Percentiles rank a stretch among this genome's conserved stretches.
These are phyloP conservation scores for Metschnikowia arizonensis DNA, from an alignment of 805 yeast species.

Conservation along the genomic window DNA sequence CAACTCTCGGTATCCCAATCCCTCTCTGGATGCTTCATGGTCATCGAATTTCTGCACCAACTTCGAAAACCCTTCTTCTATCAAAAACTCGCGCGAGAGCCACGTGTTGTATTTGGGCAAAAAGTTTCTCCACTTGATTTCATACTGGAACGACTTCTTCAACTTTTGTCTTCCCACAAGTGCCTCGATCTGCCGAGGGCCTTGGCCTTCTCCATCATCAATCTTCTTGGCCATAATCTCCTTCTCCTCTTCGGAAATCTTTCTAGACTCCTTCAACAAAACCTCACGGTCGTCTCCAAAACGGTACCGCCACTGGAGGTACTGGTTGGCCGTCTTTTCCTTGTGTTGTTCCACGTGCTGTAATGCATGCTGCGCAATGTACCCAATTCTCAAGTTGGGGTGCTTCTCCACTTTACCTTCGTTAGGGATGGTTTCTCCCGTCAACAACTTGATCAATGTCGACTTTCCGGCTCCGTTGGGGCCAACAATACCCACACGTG, in stretches of 20 bases:
- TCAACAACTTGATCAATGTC: constrained; percentile 85
- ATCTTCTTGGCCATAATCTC: constrained; percentile 73
- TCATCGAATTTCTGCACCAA: constrained; percentile 44
- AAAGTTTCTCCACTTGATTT: constrained; percentile 89
- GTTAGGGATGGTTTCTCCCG: constrained; percentile 86
- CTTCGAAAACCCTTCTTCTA: constrained; percentile 50
- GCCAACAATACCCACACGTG: constrained; percentile 94
- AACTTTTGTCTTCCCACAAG: constrained; percentile 95
- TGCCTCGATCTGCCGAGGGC: constrained; percentile 86
- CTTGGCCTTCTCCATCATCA: constrained; percentile 82
- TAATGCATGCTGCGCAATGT: constrained; percentile 97
- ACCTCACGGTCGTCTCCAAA: constrained; percentile 99
- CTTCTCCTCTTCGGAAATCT: constrained; percentile 70
- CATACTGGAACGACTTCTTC: constrained; percentile 96
- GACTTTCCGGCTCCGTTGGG: constrained; percentile 99
- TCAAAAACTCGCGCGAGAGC: constrained; percentile 78
- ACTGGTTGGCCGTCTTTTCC: constrained; percentile 96
- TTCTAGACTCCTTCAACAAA: constrained; percentile 82
- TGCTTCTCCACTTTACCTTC: constrained; percentile 93
- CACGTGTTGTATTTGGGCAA: constrained; percentile 90
- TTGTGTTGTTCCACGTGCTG: constrained; percentile 96
- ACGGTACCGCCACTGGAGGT: constrained; percentile 96
- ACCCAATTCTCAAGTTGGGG: constrained; percentile 96
- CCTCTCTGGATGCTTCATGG: constrained; percentile 47
- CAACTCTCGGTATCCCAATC: constrained; percentile 52